Evolutionary conservation across 768 basidiomycete species (phyloP).

Genomic region (Lactifluus rugatus): DNA sequence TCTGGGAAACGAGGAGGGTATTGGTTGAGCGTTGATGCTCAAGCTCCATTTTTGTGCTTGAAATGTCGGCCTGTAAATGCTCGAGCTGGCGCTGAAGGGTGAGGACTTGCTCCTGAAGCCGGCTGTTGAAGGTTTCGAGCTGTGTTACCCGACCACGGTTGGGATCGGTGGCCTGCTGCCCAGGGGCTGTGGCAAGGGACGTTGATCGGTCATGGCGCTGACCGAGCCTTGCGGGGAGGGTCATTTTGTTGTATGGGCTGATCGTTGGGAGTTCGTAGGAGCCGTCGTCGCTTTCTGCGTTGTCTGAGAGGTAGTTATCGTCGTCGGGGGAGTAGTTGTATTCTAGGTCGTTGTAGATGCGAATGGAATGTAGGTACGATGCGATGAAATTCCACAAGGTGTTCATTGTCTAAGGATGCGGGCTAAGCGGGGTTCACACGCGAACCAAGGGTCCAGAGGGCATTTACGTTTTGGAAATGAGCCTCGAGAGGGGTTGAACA

Average conservation of each 20-base stretch:
- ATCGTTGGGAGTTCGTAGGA: conserved; percentile 17
- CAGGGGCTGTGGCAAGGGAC: not conserved
- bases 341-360: conserved; percentile 15
- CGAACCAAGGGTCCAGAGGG: conserved; percentile 5
- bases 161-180: not conserved
- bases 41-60: conserved; percentile 18
- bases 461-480: conserved; percentile 8
- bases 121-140: conserved; percentile 14
- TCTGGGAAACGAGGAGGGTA: conserved; percentile 17
- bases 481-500: not conserved
- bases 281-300: conserved; percentile 12
- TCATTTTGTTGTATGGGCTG: not conserved
- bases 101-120: conserved; percentile 17
- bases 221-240: conserved; percentile 4
- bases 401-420: conserved; percentile 18
- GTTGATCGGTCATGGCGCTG: conserved; percentile 16
- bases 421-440: conserved; percentile 13
- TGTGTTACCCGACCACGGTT: conserved; percentile 2
- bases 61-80: conserved; percentile 18
- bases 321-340: conserved; percentile 8
- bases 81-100: conserved; percentile 19
- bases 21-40: conserved; percentile 17
- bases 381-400: conserved; percentile 18
- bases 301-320: conserved; percentile 8
- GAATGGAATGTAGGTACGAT: conserved; percentile 15